A percentile compares a stretch with the other conserved stretches of the same genome.
These are phyloP conservation scores for Cutaneotrichosporon mucoides DNA, from an alignment of 1,284 basidiomycete species.

Conservation along the genomic window DNA sequence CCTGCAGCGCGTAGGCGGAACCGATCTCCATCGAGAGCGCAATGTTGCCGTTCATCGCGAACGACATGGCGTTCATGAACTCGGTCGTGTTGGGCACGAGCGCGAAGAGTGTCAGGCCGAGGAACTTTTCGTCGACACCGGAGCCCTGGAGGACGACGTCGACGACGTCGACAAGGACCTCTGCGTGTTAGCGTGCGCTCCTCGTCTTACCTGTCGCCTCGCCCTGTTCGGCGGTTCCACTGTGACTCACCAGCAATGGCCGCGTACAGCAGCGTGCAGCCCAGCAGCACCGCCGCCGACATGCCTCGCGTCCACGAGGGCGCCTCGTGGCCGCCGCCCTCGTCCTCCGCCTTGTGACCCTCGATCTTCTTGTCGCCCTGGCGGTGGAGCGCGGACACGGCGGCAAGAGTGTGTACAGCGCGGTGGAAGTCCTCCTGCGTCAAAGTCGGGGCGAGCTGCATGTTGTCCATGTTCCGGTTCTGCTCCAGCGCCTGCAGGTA, in stretches of 20 bases:
- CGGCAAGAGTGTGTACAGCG: slow-evolving; percentile 77
- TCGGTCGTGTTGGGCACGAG: slow-evolving; percentile 98
- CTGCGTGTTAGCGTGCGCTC: slow-evolving; percentile 49
- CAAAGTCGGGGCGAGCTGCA: slow-evolving; percentile 59
- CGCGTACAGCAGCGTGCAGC: slow-evolving; percentile 90
- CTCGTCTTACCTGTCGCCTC: background rate
- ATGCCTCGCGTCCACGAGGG: slow-evolving; percentile 88
- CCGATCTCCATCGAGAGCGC: slow-evolving; percentile 99
- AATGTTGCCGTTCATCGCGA: slow-evolving; percentile 95
- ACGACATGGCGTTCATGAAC: slow-evolving; percentile 99
- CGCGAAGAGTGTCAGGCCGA: slow-evolving; percentile 94
- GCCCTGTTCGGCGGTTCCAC: slow-evolving; percentile 55
- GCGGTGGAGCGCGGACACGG: slow-evolving; percentile 74
- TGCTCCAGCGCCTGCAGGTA: slow-evolving; percentile 64
- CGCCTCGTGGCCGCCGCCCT: slow-evolving; percentile 83
- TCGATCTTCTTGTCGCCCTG: slow-evolving; percentile 15
- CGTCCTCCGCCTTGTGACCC: slow-evolving; percentile 53
- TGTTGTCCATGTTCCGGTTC: slow-evolving; percentile 52
- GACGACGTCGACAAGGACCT: slow-evolving; percentile 90
- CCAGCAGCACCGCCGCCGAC: slow-evolving; percentile 79
- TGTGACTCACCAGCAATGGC: slow-evolving; percentile 62
- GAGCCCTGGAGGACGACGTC: slow-evolving; percentile 91
- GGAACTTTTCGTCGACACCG: slow-evolving; percentile 94
- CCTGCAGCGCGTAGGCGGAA: slow-evolving; percentile 96
- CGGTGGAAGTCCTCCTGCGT: slow-evolving; percentile 83